A percentile compares a stretch with the other conserved stretches of the same genome.
Evolutionary conservation across 2,329 filamentous ascomycete genomes (phyloP).

Genomic region (Alternaria incomplexa): DNA sequence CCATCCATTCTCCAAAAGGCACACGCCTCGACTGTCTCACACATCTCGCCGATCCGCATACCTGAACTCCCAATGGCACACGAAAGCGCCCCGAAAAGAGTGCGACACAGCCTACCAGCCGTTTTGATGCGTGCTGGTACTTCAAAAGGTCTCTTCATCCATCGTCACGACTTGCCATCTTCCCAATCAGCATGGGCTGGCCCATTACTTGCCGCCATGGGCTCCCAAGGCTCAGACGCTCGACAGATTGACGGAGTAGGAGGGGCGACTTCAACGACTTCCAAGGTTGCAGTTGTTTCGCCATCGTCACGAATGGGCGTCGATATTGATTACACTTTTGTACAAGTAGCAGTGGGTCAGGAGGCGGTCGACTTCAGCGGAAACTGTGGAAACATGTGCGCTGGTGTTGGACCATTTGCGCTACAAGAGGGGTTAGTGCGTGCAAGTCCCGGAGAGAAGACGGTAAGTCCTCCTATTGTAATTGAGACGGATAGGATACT

Average conservation of each 20-base stretch:
- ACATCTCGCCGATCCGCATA: constrained; percentile 1
- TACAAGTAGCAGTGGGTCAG: constrained; percentile 69
- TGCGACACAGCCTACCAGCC: constrained; percentile 36
- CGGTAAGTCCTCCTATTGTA: constrained; percentile 7
- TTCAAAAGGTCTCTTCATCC: constrained; percentile 51
- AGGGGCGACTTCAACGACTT: constrained; percentile 70
- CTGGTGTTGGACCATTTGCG: constrained; percentile 69
- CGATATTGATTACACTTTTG: constrained; percentile 74
- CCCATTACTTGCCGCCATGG: constrained; percentile 65
- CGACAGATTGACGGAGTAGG: constrained; percentile 75
- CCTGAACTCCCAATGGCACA: constrained; percentile 13
- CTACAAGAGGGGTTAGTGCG: constrained; percentile 60
- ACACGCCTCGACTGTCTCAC: constrained; percentile 4
- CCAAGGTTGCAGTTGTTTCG: constrained; percentile 71
- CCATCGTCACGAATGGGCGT: constrained; percentile 51
- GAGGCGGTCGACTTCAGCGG: constrained; percentile 68
- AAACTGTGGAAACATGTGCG: constrained; percentile 77
- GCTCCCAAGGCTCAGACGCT: constrained; percentile 69
- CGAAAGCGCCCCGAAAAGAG: constrained; percentile 17
- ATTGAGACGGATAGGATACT: background rate
- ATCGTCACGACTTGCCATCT: constrained; percentile 58
- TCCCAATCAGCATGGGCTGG: constrained; percentile 55
- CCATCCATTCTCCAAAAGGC: background rate
- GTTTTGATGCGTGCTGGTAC: constrained; percentile 51
- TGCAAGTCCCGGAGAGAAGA: constrained; percentile 29